phyloP scores from a whole-genome alignment of 108 stramenopile genomes.

The Aurantiochytrium sp. region DNA sequence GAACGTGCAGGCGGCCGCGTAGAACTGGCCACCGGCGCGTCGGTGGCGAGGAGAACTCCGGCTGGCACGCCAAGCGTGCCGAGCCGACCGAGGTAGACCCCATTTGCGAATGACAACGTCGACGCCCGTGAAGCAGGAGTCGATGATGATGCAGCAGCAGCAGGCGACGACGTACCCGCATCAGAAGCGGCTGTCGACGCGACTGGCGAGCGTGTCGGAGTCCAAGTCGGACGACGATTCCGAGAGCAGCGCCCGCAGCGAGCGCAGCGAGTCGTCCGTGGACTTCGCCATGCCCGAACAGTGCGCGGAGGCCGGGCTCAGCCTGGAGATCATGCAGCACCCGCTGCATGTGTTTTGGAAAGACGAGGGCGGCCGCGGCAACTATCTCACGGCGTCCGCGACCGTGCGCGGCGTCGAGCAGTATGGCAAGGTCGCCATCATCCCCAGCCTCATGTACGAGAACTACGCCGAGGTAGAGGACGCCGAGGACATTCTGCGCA shows the following conservation, averaged over 20 bases:
- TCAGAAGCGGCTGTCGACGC: neutral
- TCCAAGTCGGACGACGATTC: conserved; percentile 1
- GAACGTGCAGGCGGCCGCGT: too few species aligned
- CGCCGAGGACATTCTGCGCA: neutral
- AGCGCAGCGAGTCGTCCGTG: neutral
- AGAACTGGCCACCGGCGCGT: too few species aligned
- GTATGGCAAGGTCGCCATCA: neutral
- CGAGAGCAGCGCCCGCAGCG: neutral
- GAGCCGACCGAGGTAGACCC: too few species aligned
- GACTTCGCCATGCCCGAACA: neutral
- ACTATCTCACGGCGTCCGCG: neutral
- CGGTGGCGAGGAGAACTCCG: too few species aligned
- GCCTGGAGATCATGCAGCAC: neutral
- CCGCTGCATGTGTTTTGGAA: neutral
- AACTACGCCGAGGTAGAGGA: conserved; percentile 12
- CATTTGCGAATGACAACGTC: too few species aligned
- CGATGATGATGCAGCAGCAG: neutral
- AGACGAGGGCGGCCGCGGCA: conserved; percentile 1
- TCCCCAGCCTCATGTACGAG: neutral
- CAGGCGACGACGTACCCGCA: neutral
- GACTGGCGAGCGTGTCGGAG: neutral
- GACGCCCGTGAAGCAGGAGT: too few species aligned
- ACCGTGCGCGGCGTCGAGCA: neutral
- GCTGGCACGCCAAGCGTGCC: too few species aligned
- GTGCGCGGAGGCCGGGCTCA: neutral